Evolutionary conservation across 1,284 basidiomycete species (phyloP).

Genomic region (Gymnopus androsaceus): DNA sequence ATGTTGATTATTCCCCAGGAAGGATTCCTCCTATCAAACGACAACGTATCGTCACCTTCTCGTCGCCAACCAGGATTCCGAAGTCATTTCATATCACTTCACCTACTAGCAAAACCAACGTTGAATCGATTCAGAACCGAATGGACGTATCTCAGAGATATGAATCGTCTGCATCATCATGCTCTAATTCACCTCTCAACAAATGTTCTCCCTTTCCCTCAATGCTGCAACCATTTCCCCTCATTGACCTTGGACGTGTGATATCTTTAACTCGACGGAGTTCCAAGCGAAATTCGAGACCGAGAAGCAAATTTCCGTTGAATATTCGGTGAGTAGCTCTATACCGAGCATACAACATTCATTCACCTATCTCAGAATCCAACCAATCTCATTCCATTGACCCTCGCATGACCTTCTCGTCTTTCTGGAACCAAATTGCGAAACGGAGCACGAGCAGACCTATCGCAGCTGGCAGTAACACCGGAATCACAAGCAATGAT

Average conservation of each 20-base stretch:
- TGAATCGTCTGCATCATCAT: not conserved
- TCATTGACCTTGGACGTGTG: not conserved
- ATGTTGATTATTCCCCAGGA: not conserved
- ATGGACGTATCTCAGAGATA: not conserved
- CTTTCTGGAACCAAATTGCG: not conserved
- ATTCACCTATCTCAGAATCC: not conserved
- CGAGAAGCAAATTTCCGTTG: not conserved
- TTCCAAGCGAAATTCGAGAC: not conserved
- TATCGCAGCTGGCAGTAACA: not conserved
- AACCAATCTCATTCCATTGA: not conserved
- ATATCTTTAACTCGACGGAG: not conserved
- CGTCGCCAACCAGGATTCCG: not conserved
- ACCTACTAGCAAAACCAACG: not conserved
- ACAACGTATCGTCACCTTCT: not conserved
- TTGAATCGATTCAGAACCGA: not conserved
- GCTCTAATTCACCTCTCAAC: not conserved
- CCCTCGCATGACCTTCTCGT: not conserved
- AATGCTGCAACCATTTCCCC: not conserved
- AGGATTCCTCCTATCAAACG: constrained; percentile 1
- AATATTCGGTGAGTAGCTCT: not conserved
- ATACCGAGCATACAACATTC: no score
- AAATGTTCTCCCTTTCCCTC: not conserved
- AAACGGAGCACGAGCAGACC: not conserved
- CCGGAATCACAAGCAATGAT: not conserved
- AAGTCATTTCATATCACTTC: not conserved